Evolutionary conservation across 495 filamentous ascomycete genomes (phyloP).

Genomic region (Daldinia caldariorum): DNA sequence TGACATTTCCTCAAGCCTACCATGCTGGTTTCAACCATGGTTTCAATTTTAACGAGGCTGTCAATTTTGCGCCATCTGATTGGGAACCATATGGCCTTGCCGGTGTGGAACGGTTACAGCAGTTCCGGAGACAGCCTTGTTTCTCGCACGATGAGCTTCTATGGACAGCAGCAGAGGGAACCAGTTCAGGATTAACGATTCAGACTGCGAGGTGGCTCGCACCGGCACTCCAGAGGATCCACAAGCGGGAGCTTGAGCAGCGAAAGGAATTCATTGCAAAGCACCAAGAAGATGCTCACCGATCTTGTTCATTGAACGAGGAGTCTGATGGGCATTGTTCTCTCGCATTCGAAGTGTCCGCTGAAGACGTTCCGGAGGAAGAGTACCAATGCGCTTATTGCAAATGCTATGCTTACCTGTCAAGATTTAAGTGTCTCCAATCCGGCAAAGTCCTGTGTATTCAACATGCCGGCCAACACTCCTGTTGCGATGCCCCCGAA

Average conservation of each 20-base stretch:
- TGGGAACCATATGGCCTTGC: conserved; percentile 94
- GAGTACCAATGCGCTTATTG: conserved; percentile 91
- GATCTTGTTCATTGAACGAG: conserved; percentile 56
- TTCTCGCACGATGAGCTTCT: conserved; percentile 98
- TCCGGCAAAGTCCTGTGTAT: conserved; percentile 82
- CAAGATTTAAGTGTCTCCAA: conserved; percentile 83
- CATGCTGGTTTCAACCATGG: conserved; percentile 95
- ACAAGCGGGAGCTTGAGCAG: conserved; percentile 73
- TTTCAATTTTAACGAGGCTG: conserved; percentile 99
- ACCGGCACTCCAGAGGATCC: conserved; percentile 82
- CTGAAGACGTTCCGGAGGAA: conserved; percentile 83
- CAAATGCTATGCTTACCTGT: conserved; percentile 92
- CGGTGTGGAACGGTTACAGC: conserved; percentile 85
- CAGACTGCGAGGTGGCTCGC: conserved; percentile 94
- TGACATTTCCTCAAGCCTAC: conserved; percentile 93
- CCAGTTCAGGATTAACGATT: conserved; percentile 80
- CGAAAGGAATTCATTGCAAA: conserved; percentile 72
- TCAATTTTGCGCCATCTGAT: conserved; percentile 96
- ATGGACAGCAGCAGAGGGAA: conserved; percentile 76
- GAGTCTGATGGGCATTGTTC: conserved; percentile 54
- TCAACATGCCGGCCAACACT: conserved; percentile 76
- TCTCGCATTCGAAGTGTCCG: conserved; percentile 62
- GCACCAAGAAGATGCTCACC: conserved; percentile 64
- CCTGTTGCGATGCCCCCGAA: conserved; percentile 77
- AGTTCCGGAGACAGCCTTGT: conserved; percentile 90